Conservation (phyloP, 257 asterid genomes). For the Plantago elongata region DNA sequence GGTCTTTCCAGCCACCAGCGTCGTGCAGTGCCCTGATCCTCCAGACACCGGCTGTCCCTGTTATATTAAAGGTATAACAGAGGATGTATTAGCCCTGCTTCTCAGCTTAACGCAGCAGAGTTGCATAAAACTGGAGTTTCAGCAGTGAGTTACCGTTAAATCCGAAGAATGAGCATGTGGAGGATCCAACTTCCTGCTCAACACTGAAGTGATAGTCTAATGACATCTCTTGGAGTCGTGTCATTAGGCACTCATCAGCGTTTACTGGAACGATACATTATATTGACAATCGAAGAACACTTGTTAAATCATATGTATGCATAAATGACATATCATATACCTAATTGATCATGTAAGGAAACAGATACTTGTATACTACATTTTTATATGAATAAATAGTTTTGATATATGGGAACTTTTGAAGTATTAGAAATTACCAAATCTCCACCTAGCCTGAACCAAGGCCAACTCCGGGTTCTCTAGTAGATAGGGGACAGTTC, state of each 20-base stretch:
- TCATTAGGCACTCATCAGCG: constrained; percentile 73
- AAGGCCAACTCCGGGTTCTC: constrained; percentile 76
- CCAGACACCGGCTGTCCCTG: constrained; percentile 83
- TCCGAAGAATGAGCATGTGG: constrained; percentile 65
- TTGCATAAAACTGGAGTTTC: neutral
- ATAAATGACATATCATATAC: neutral
- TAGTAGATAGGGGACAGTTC: constrained; percentile 75
- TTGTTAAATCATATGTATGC: neutral
- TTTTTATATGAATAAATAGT: too few relatives aligned
- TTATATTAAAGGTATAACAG: constrained; percentile 12
- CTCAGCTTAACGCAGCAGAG: constrained; percentile 3
- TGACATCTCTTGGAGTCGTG: constrained; percentile 76
- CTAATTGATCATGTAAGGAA: constrained; percentile 4
- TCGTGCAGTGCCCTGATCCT: constrained; percentile 54
- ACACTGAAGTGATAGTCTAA: constrained; percentile 63
- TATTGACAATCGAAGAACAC: neutral
- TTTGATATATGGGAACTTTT: too few relatives aligned
- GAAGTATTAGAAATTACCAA: constrained; percentile 43
- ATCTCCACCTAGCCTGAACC: constrained; percentile 98
- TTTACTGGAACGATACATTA: constrained; percentile 38
- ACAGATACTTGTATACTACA: neutral
- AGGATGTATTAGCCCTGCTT: neutral
- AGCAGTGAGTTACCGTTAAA: constrained; percentile 45
- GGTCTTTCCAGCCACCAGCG: constrained; percentile 81
- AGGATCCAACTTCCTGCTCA: constrained; percentile 81